Percentiles rank a stretch among this genome's conserved stretches.
These are phyloP conservation scores for Orobanche coerulescens DNA, from an alignment of 257 asterid genomes.

Conservation along the genomic window DNA sequence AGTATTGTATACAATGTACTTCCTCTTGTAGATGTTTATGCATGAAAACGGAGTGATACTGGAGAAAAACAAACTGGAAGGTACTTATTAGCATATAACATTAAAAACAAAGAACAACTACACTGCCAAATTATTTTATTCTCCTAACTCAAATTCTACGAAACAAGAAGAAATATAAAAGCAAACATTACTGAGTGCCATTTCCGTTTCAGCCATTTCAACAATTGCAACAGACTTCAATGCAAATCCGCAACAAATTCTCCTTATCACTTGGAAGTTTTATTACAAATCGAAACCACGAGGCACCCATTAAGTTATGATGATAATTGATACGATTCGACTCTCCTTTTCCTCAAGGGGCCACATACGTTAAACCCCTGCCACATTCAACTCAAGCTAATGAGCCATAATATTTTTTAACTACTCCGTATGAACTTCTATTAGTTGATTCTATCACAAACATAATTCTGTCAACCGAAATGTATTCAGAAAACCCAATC, in stretches of 20 bases:
- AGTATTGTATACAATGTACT: no score
- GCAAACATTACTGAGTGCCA: background rate
- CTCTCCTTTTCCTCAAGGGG: slow-evolving; percentile 33
- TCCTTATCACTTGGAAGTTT: slow-evolving; percentile 22
- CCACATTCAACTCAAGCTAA: slow-evolving; percentile 49
- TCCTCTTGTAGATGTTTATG: background rate
- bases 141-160: slow-evolving; percentile 2
- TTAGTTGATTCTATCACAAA: background rate
- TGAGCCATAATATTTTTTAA: slow-evolving; percentile 27
- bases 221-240: slow-evolving; percentile 22
- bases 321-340: slow-evolving; percentile 23
- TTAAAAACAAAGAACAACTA: background rate
- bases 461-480: background rate
- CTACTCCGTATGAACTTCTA: slow-evolving; percentile 5
- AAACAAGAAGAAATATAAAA: background rate
- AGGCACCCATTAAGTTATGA: slow-evolving; percentile 17
- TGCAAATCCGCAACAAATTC: slow-evolving; percentile 16
- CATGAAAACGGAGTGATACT: background rate
- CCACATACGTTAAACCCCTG: slow-evolving; percentile 52
- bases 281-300: slow-evolving; percentile 20
- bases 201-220: slow-evolving; percentile 14
- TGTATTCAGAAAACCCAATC: background rate
- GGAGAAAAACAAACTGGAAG: background rate
- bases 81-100: background rate
- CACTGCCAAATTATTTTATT: background rate